phyloP scores from a whole-genome alignment of 139 green algal genomes.

The Auxenochlorella pyrenoidosa region DNA sequence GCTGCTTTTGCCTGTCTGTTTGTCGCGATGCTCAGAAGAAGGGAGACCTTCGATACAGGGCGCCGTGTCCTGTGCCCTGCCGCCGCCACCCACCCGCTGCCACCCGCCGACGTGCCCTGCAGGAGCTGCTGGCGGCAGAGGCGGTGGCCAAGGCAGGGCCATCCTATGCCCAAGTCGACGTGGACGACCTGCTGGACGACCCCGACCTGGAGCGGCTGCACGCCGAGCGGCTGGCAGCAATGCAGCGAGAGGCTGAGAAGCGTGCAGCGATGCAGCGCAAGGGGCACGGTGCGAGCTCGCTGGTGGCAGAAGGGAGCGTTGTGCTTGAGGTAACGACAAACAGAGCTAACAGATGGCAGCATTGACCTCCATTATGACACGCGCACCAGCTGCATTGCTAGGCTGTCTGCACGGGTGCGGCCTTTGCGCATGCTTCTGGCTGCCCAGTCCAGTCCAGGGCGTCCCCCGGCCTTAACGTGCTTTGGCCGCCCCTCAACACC shows the following conservation, averaged over 20 bases:
- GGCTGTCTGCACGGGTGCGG: not conserved
- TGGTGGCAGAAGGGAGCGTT: too few relatives aligned
- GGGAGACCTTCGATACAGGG: too few relatives aligned
- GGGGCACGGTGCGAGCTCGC: conserved; percentile 78
- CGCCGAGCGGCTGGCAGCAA: conserved; percentile 72
- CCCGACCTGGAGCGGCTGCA: conserved; percentile 70
- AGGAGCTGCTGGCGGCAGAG: conserved; percentile 56
- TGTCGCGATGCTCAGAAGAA: too few relatives aligned
- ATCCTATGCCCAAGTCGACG: conserved; percentile 60
- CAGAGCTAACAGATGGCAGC: not conserved
- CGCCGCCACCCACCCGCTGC: not conserved
- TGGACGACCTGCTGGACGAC: conserved; percentile 87
- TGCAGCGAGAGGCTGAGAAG: conserved; percentile 88
- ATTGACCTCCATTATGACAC: not conserved
- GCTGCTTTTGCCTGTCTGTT: too few relatives aligned
- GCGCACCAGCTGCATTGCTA: not conserved
- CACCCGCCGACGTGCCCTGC: not conserved
- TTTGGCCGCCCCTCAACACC: not conserved
- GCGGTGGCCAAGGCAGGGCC: conserved; percentile 31
- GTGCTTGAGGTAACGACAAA: not conserved
- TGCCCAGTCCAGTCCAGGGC: too few relatives aligned
- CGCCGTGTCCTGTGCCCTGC: not conserved
- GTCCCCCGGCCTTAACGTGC: too few relatives aligned
- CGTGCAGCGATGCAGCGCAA: conserved; percentile 73
- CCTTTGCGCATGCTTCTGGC: too few relatives aligned